Conservation (phyloP, 1,139 yeast species). For the Candida sp. region DNA sequence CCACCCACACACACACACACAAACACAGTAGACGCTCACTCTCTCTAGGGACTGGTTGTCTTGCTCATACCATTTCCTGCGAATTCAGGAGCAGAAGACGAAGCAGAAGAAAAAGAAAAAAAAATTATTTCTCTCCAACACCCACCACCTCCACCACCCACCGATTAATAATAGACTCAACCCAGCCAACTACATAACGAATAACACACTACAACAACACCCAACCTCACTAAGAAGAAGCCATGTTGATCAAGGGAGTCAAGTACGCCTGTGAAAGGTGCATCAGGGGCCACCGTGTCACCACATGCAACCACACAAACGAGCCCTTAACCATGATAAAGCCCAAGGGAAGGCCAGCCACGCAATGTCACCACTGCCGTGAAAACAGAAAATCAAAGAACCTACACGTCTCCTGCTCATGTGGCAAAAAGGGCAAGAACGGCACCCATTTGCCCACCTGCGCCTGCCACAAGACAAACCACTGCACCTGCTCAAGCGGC, state of each 20-base stretch:
- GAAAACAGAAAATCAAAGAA: conserved; percentile 75
- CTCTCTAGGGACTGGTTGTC: too few species aligned
- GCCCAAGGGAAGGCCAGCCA: conserved; percentile 95
- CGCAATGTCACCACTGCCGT: conserved; percentile 90
- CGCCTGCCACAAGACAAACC: conserved; percentile 55
- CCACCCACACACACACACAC: too few species aligned
- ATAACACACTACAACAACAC: too few species aligned
- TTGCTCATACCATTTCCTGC: too few species aligned
- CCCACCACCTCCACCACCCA: background rate
- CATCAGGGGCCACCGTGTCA: conserved; percentile 94
- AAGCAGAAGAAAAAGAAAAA: too few species aligned
- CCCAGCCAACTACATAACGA: too few species aligned
- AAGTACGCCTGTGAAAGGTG: conserved; percentile 98
- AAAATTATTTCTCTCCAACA: too few species aligned
- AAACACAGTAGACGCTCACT: too few species aligned
- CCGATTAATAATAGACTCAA: background rate
- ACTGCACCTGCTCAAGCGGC: conserved; percentile 62
- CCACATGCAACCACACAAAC: conserved; percentile 92
- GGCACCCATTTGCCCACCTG: conserved; percentile 54
- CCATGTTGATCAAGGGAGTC: conserved; percentile 91
- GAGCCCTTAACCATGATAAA: conserved; percentile 91
- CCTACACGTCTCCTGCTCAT: conserved; percentile 73
- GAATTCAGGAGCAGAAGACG: too few species aligned
- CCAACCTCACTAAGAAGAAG: conserved; percentile 21
- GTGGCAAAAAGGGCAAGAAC: conserved; percentile 62